phyloP scores from a whole-genome alignment of 345 rosid species.

The Eucalyptus pauciflora region DNA sequence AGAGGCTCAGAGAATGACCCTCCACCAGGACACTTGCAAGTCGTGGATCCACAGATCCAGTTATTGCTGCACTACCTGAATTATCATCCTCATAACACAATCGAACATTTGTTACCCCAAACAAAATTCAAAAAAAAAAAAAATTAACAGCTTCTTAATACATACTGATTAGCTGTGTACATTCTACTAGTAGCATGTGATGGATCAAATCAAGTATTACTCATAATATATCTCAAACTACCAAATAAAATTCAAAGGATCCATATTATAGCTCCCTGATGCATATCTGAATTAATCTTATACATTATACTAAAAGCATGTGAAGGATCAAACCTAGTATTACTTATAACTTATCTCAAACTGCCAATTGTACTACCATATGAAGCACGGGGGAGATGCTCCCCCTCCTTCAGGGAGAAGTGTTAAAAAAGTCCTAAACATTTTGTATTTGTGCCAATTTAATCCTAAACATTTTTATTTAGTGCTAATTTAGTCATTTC shows the following conservation, averaged over 20 bases:
- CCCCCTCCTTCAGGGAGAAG: background rate
- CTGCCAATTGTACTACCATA: background rate
- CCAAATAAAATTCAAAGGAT: background rate
- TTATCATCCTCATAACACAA: background rate
- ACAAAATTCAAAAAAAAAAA: background rate
- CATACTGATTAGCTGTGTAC: background rate
- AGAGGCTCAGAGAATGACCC: background rate
- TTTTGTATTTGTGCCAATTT: no score
- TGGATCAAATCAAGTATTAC: background rate
- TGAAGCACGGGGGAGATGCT: background rate
- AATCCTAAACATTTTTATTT: no score
- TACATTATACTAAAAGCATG: background rate
- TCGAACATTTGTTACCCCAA: background rate
- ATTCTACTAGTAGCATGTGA: background rate
- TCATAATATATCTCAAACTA: background rate
- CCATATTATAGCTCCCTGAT: accelerated
- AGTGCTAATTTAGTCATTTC: no score
- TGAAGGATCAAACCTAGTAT: background rate
- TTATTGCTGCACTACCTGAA: background rate
- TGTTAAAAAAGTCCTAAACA: no score
- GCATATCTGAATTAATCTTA: background rate
- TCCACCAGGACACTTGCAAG: background rate
- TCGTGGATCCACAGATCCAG: background rate
- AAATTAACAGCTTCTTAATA: background rate
- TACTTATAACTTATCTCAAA: background rate